Percentiles rank a stretch among this genome's conserved stretches.
These are phyloP conservation scores for Patellifolia procumbens DNA, from an alignment of 179 eudicot species.

Conservation along the genomic window DNA sequence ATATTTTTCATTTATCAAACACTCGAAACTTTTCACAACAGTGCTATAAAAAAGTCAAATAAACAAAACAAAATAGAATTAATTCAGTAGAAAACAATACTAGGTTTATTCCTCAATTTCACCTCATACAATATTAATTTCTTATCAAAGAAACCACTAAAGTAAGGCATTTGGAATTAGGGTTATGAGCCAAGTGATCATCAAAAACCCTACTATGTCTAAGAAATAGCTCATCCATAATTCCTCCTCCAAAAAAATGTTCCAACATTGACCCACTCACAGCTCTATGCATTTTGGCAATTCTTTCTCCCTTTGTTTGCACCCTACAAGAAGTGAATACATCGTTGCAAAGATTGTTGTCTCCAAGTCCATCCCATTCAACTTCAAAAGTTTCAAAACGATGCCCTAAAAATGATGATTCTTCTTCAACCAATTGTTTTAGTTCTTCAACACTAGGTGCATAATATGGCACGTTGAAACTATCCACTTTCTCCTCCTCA, in stretches of 20 bases:
- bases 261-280: constrained; percentile 51
- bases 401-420: constrained; percentile 44
- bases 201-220: constrained; percentile 29
- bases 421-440: constrained; percentile 30
- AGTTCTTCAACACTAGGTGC: constrained; percentile 52
- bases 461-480: constrained; percentile 54
- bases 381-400: constrained; percentile 38
- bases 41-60: background rate
- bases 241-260: constrained; percentile 38
- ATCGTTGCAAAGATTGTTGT: background rate
- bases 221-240: constrained; percentile 36
- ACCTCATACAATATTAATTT: background rate
- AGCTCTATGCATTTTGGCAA: constrained; percentile 50
- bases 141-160: constrained; percentile 33
- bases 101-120: no score
- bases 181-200: constrained; percentile 16
- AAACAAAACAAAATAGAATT: background rate
- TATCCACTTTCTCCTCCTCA: constrained; percentile 52
- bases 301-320: constrained; percentile 33
- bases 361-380: constrained; percentile 43
- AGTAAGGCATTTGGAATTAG: constrained; percentile 7
- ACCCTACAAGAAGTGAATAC: background rate
- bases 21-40: no score
- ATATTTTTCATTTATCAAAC: no score
- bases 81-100: background rate